Evolutionary conservation across 2,329 filamentous ascomycete species (phyloP).

Genomic region (Fusarium nematophilum): DNA sequence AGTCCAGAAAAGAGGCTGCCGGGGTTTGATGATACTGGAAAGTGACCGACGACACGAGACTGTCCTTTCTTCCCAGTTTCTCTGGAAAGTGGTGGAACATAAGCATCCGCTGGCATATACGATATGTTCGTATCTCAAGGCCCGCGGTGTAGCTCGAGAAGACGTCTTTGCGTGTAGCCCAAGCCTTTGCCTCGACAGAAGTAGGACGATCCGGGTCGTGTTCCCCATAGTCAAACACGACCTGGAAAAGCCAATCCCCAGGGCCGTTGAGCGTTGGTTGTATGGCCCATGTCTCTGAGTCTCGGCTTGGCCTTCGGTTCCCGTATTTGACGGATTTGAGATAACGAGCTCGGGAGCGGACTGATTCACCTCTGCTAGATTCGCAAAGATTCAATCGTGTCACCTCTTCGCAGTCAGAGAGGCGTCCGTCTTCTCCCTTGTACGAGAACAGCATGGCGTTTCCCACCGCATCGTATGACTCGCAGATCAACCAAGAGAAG

Average conservation of each 20-base stretch:
- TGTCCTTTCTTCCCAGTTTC: neutral
- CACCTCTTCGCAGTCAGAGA: neutral
- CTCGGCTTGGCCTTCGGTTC: neutral
- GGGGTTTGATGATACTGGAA: neutral
- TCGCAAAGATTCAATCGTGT: neutral
- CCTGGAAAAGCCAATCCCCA: neutral
- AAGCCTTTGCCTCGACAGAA: neutral
- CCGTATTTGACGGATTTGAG: constrained; percentile 3
- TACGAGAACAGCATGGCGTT: constrained; percentile 2
- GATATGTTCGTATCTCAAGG: constrained; percentile 7
- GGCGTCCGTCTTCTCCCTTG: constrained; percentile 2
- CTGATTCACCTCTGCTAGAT: neutral
- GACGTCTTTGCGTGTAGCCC: neutral
- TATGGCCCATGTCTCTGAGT: neutral
- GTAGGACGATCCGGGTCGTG: neutral
- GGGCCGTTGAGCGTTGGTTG: too few relatives aligned
- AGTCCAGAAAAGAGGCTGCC: neutral
- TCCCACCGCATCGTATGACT: neutral
- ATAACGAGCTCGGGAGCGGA: neutral
- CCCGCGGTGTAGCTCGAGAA: neutral
- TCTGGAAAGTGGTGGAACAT: constrained; percentile 11
- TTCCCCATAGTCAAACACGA: neutral
- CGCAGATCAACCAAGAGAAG: neutral
- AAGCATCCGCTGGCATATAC: constrained; percentile 3
- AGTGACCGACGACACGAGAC: neutral